phyloP scores from a whole-genome alignment of 345 rosid species.

The Camelina sativa region DNA sequence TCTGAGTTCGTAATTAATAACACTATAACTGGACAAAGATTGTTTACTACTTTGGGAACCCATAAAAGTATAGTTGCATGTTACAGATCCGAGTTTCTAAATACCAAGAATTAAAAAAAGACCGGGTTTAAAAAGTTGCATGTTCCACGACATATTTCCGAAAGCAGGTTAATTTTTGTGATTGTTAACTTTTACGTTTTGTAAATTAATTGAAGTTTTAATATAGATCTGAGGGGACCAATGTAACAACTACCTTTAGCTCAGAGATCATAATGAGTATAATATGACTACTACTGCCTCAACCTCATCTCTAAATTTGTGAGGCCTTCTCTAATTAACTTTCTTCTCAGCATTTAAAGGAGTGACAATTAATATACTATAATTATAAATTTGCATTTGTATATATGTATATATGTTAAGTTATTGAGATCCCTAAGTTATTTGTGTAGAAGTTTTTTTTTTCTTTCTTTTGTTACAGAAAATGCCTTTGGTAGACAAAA shows the following conservation, averaged over 20 bases:
- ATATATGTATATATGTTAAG: too few relatives aligned
- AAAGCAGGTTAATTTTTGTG: background rate
- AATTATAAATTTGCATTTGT: too few relatives aligned
- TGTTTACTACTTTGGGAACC: background rate
- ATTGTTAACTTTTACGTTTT: background rate
- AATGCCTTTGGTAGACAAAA: too few relatives aligned
- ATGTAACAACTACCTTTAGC: background rate
- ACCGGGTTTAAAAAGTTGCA: too few relatives aligned
- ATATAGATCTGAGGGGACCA: slow-evolving; percentile 16
- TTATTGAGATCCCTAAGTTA: too few relatives aligned
- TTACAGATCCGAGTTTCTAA: too few relatives aligned
- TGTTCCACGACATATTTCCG: background rate
- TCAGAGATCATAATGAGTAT: slow-evolving; percentile 24
- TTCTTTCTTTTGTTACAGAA: too few relatives aligned
- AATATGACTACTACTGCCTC: slow-evolving; percentile 4
- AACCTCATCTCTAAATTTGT: background rate
- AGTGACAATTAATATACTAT: background rate
- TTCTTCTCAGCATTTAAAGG: background rate
- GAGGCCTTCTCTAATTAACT: slow-evolving; percentile 14
- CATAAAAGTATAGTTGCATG: too few relatives aligned
- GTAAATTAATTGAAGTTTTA: background rate
- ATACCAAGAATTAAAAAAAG: too few relatives aligned
- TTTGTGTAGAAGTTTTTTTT: too few relatives aligned
- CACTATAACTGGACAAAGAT: background rate
- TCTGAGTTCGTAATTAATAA: background rate